Percentiles rank a stretch among this genome's conserved stretches.
Evolutionary conservation across 352 stramenopile species (phyloP).

Genomic region (Globisporangium mamillatum): DNA sequence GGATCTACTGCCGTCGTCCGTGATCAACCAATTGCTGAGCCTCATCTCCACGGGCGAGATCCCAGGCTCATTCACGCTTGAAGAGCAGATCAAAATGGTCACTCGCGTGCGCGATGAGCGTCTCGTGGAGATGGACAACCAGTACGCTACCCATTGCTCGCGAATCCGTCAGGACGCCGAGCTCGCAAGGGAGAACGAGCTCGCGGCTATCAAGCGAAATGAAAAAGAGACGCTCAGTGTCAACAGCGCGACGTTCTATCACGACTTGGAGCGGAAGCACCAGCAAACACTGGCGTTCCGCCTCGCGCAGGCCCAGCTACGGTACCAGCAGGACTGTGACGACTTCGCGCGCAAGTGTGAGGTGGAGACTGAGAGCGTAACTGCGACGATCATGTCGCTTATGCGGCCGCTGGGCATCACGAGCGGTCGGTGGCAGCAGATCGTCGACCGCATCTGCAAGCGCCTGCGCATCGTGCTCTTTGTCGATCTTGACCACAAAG

Average conservation of each 20-base stretch:
- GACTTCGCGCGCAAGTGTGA: slow-evolving; percentile 53
- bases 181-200: slow-evolving; percentile 25
- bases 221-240: slow-evolving; percentile 32
- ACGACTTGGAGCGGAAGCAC: slow-evolving; percentile 36
- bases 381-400: slow-evolving; percentile 70
- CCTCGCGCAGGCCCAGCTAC: slow-evolving; percentile 40
- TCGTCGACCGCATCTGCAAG: slow-evolving; percentile 49
- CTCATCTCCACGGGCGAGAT: slow-evolving; percentile 64
- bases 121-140: slow-evolving; percentile 45
- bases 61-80: slow-evolving; percentile 45
- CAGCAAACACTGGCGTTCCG: slow-evolving; percentile 23
- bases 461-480: slow-evolving; percentile 49
- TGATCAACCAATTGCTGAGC: slow-evolving; percentile 44
- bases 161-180: slow-evolving; percentile 36
- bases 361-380: slow-evolving; percentile 71
- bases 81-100: slow-evolving; percentile 66
- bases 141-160: slow-evolving; percentile 26
- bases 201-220: slow-evolving; percentile 24
- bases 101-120: slow-evolving; percentile 62
- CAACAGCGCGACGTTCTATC: slow-evolving; percentile 23
- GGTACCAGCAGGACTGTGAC: slow-evolving; percentile 61
- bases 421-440: slow-evolving; percentile 67
- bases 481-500: slow-evolving; percentile 28
- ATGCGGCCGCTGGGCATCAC: slow-evolving; percentile 68
- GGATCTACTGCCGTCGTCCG: slow-evolving; percentile 28